Evolutionary conservation across 208 protist species (phyloP).

Genomic region (Acanthamoeba triangularis): DNA sequence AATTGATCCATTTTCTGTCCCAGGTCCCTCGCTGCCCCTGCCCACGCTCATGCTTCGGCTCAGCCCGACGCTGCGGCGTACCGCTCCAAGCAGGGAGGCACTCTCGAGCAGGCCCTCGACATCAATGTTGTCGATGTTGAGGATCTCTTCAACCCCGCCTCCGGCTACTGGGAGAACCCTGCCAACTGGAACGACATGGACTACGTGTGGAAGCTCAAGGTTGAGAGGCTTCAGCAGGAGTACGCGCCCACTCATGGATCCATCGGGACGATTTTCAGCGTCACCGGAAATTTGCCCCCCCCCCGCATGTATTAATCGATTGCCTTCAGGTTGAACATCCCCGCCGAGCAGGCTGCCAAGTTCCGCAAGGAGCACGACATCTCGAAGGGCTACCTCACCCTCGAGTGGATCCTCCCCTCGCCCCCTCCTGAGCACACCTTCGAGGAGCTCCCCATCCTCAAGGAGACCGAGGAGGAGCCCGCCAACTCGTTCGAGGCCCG

Average conservation of each 20-base stretch:
- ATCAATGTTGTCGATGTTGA: conserved; percentile 5
- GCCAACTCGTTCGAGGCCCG: not conserved
- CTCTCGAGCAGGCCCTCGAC: not conserved
- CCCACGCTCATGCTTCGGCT: not conserved
- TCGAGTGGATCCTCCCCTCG: conserved; percentile 69
- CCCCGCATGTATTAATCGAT: not conserved
- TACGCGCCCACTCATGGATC: not conserved
- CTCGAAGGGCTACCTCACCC: conserved; percentile 57
- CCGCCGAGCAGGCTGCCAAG: not conserved
- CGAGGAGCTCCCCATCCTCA: conserved; percentile 65
- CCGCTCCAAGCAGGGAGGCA: not conserved
- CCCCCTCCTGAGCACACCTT: conserved; percentile 66
- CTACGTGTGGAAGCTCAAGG: conserved; percentile 67
- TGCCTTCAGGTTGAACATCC: not conserved
- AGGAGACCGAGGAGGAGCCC: conserved; percentile 32
- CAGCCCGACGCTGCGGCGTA: not conserved
- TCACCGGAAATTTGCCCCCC: not conserved
- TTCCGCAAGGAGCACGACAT: conserved; percentile 46
- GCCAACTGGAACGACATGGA: conserved; percentile 56
- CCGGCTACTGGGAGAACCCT: conserved; percentile 44
- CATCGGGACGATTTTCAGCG: not conserved
- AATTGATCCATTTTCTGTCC: not conserved
- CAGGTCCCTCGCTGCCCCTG: not conserved
- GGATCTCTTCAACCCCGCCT: conserved; percentile 43
- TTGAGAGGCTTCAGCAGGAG: conserved; percentile 31